phyloP scores from a whole-genome alignment of 1,139 yeast genomes.

The Debaryomycetaceae sp. region DNA sequence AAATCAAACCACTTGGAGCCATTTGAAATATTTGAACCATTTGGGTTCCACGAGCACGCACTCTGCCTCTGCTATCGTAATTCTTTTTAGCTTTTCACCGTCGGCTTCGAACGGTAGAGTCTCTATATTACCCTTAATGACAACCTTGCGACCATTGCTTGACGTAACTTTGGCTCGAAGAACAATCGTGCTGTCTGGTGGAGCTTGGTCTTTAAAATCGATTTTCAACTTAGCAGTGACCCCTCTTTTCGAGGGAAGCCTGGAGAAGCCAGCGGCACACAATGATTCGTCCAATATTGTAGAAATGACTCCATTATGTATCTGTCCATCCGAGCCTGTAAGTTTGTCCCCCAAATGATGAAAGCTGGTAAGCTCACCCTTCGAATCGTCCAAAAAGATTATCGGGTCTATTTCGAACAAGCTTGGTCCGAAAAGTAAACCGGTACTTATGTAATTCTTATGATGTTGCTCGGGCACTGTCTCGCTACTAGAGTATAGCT shows the following conservation, averaged over 20 bases:
- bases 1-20: slow-evolving; percentile 39
- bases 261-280: slow-evolving; percentile 82
- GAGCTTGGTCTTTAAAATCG: slow-evolving; percentile 62
- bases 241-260: slow-evolving; percentile 81
- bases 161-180: slow-evolving; percentile 66
- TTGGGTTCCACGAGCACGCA: slow-evolving; percentile 74
- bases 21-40: slow-evolving; percentile 71
- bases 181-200: slow-evolving; percentile 63
- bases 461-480: slow-evolving; percentile 61
- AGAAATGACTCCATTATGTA: slow-evolving; percentile 86
- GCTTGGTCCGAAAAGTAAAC: slow-evolving; percentile 59
- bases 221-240: slow-evolving; percentile 80
- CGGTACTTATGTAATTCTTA: slow-evolving; percentile 61
- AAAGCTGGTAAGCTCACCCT: slow-evolving; percentile 54
- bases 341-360: slow-evolving; percentile 69
- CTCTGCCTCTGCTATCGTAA: slow-evolving; percentile 51
- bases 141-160: slow-evolving; percentile 74
- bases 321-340: slow-evolving; percentile 65
- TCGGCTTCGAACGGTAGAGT: slow-evolving; percentile 33
- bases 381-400: slow-evolving; percentile 43
- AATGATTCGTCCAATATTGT: slow-evolving; percentile 84
- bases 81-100: slow-evolving; percentile 14
- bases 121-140: slow-evolving; percentile 62
- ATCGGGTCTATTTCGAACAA: slow-evolving; percentile 68
- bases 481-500: slow-evolving; percentile 30